These are phyloP conservation scores for Scheffersomyces cryptocercus DNA, from an alignment of 1,139 yeast species.

Conservation along the genomic window DNA sequence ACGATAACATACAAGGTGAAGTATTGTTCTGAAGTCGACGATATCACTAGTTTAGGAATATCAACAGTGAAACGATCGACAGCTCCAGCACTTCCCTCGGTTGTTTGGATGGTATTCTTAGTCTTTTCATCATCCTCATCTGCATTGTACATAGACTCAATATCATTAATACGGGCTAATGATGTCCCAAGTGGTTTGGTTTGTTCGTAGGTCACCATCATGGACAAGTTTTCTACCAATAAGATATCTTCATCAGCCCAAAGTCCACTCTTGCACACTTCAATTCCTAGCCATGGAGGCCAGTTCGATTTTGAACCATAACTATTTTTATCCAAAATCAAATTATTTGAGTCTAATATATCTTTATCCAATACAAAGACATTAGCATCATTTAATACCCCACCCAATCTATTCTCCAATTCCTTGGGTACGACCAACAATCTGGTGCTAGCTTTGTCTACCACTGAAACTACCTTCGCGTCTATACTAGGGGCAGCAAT, in stretches of 20 bases:
- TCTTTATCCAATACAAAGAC: constrained; percentile 40
- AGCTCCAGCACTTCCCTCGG: constrained; percentile 6
- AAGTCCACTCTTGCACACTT: constrained; percentile 38
- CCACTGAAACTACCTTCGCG: constrained; percentile 40
- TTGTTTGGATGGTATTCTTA: constrained; percentile 8
- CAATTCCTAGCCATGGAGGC: constrained; percentile 53
- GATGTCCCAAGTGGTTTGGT: constrained; percentile 26
- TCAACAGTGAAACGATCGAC: constrained; percentile 32
- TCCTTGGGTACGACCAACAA: constrained; percentile 24
- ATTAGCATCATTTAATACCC: constrained; percentile 38
- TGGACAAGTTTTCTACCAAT: constrained; percentile 39
- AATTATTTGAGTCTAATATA: constrained; percentile 17
- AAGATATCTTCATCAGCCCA: constrained; percentile 40
- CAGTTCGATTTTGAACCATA: constrained; percentile 42
- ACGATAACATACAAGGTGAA: constrained; percentile 39
- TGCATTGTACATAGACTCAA: constrained; percentile 4
- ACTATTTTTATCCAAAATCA: constrained; percentile 26
- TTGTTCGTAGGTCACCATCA: constrained; percentile 37
- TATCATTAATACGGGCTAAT: constrained; percentile 10
- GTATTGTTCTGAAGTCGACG: constrained; percentile 47
- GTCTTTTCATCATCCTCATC: constrained; percentile 4
- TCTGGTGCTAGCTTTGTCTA: constrained; percentile 25
- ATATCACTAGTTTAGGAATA: constrained; percentile 40
- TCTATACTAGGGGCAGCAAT: constrained; percentile 41
- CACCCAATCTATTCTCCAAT: constrained; percentile 40